A percentile compares a stretch with the other conserved stretches of the same genome.
phyloP scores from a whole-genome alignment of 306 rosid species.

The Cyclanthera cordifolia region DNA sequence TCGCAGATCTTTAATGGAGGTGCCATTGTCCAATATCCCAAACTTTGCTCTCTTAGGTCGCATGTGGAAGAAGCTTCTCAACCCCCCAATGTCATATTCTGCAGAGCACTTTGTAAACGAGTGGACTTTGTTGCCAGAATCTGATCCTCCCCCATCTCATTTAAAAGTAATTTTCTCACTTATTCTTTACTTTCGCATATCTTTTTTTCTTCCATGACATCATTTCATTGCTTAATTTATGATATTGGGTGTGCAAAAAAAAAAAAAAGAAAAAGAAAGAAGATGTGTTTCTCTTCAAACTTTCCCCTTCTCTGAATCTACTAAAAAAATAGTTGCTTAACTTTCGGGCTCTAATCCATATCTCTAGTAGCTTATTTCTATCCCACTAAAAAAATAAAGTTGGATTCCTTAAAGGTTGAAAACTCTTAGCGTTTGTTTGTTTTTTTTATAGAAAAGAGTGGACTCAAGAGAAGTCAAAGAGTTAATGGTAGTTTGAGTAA shows the following conservation, averaged over 20 bases:
- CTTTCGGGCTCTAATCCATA: slow-evolving; percentile 13
- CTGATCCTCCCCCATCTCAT: slow-evolving; percentile 42
- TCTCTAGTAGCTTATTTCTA: background rate
- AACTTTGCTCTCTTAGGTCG: slow-evolving; percentile 11
- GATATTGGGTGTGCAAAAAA: background rate
- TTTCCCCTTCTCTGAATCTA: slow-evolving; percentile 5
- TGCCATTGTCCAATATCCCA: background rate
- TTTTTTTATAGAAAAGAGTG: too few species aligned
- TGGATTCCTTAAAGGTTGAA: background rate
- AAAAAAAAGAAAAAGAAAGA: too few species aligned
- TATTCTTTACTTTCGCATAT: slow-evolving; percentile 29
- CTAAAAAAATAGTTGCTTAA: background rate
- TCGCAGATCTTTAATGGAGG: background rate
- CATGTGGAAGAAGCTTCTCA: slow-evolving; percentile 53
- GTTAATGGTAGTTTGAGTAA: too few species aligned
- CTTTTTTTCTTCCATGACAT: background rate
- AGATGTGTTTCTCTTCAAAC: background rate
- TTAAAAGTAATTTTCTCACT: slow-evolving; percentile 38
- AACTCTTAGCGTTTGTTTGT: background rate
- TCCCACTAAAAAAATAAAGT: background rate
- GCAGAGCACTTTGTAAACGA: slow-evolving; percentile 14
- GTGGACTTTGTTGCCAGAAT: slow-evolving; percentile 45
- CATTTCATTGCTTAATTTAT: background rate
- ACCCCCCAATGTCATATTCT: slow-evolving; percentile 24
- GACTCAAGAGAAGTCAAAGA: too few species aligned